Evolutionary conservation across 1,284 basidiomycete genomes (phyloP).

Genomic region (Sanghuangporus weigelae): DNA sequence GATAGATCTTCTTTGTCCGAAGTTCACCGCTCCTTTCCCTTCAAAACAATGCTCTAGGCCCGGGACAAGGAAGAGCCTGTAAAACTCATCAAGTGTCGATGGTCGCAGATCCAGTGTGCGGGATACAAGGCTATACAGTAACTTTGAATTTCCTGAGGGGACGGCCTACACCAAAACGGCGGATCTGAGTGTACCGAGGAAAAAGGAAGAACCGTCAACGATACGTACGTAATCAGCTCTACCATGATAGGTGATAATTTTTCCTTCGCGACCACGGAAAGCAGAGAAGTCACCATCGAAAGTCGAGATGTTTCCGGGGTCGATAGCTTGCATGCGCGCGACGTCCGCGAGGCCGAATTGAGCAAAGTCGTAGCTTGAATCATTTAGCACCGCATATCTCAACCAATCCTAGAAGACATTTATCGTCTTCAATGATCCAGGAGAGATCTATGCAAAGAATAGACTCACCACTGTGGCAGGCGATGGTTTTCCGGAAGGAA

Average conservation of each 20-base stretch:
- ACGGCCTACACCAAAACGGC: slow-evolving; percentile 24
- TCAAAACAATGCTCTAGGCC: slow-evolving; percentile 37
- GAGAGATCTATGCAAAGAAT: background rate
- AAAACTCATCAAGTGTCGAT: slow-evolving; percentile 29
- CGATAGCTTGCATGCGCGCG: slow-evolving; percentile 9
- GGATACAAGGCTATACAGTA: slow-evolving; percentile 31
- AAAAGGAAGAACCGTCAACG: background rate
- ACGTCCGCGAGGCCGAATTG: slow-evolving; percentile 18
- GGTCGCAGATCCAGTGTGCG: slow-evolving; percentile 23
- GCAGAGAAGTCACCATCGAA: slow-evolving; percentile 21
- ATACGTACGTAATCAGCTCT: slow-evolving; percentile 14
- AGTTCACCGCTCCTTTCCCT: slow-evolving; percentile 17
- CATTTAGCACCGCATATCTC: slow-evolving; percentile 17
- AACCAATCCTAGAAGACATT: slow-evolving; percentile 16
- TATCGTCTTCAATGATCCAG: background rate
- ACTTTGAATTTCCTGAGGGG: slow-evolving; percentile 30
- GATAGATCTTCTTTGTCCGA: slow-evolving; percentile 20
- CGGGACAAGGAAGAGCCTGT: slow-evolving; percentile 37
- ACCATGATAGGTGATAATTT: slow-evolving; percentile 24
- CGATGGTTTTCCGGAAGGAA: slow-evolving; percentile 7
- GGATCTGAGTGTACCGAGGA: background rate
- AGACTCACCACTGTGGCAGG: slow-evolving; percentile 4
- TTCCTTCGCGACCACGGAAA: slow-evolving; percentile 23
- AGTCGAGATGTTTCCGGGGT: slow-evolving; percentile 18
- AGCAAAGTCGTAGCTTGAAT: slow-evolving; percentile 12